Conservation (phyloP, 495 filamentous ascomycete species). For the Cladorrhinum samala region DNA sequence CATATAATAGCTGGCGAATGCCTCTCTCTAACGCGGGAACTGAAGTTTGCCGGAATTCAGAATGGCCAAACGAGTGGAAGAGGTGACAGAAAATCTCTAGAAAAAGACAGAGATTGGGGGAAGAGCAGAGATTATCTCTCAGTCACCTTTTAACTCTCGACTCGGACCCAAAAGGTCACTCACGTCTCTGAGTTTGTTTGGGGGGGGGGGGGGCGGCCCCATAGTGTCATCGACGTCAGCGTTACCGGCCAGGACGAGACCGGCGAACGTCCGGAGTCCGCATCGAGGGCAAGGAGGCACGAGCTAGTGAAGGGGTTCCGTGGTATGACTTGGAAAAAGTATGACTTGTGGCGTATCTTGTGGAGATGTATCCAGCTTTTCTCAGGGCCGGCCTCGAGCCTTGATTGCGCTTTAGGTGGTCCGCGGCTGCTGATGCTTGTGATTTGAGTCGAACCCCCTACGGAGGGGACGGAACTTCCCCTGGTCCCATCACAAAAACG, state of each 20-base stretch:
- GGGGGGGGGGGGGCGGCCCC: too few relatives aligned
- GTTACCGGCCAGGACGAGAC: not conserved
- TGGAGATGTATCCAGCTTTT: conserved; percentile 16
- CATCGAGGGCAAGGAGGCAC: not conserved
- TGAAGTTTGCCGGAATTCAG: not conserved
- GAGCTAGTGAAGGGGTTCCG: not conserved
- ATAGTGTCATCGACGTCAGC: not conserved
- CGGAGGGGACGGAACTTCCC: too few relatives aligned
- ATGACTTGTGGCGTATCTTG: conserved; percentile 14
- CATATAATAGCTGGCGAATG: not conserved
- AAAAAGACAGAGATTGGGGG: not conserved
- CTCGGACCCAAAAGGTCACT: not conserved
- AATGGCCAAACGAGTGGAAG: not conserved
- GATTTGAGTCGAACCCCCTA: too few relatives aligned
- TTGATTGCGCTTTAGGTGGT: not conserved
- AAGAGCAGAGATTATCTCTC: not conserved
- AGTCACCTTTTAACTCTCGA: not conserved
- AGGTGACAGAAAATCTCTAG: not conserved
- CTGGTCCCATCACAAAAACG: not conserved
- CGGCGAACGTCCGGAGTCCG: not conserved
- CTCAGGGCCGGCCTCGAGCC: too few relatives aligned
- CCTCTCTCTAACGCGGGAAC: not conserved
- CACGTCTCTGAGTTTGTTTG: not conserved
- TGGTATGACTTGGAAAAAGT: not conserved
- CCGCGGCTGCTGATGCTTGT: too few relatives aligned